phyloP scores from a whole-genome alignment of 2,329 filamentous ascomycete genomes.

The Alternaria atra region DNA sequence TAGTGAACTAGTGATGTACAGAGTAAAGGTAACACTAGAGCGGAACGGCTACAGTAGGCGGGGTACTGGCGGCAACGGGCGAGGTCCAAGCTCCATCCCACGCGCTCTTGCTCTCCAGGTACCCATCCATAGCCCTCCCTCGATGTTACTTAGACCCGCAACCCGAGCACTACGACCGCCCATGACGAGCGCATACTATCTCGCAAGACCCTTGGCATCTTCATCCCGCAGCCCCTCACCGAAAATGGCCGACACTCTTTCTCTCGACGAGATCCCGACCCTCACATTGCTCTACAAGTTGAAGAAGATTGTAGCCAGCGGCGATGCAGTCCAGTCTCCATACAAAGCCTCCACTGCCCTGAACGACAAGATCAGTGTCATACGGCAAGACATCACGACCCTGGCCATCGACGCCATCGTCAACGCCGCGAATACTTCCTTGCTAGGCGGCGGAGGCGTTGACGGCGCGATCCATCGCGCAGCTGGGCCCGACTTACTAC shows the following conservation, averaged over 20 bases:
- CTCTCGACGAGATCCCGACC: slow-evolving; percentile 67
- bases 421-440: slow-evolving; percentile 84
- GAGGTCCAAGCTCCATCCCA: slow-evolving; percentile 15
- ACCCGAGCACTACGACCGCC: background rate
- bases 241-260: slow-evolving; percentile 24
- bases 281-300: slow-evolving; percentile 72
- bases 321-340: slow-evolving; percentile 12
- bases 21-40: background rate
- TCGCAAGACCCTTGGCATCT: slow-evolving; percentile 26
- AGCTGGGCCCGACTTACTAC: slow-evolving; percentile 73
- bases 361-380: slow-evolving; percentile 76
- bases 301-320: slow-evolving; percentile 55
- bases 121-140: background rate
- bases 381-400: slow-evolving; percentile 82
- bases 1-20: too few species aligned
- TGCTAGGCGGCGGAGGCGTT: slow-evolving; percentile 90
- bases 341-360: slow-evolving; percentile 30
- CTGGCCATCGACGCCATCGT: slow-evolving; percentile 84
- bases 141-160: slow-evolving; percentile 1
- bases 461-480: slow-evolving; percentile 79
- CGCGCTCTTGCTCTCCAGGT: background rate
- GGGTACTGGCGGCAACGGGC: background rate
- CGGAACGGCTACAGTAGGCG: background rate
- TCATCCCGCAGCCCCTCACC: slow-evolving; percentile 1
- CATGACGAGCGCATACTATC: slow-evolving; percentile 38